Evolutionary conservation across 306 rosid genomes (phyloP), one percentile per base, ranked within the genome.

Genomic region (Sesbania bispinosa): DNA sequence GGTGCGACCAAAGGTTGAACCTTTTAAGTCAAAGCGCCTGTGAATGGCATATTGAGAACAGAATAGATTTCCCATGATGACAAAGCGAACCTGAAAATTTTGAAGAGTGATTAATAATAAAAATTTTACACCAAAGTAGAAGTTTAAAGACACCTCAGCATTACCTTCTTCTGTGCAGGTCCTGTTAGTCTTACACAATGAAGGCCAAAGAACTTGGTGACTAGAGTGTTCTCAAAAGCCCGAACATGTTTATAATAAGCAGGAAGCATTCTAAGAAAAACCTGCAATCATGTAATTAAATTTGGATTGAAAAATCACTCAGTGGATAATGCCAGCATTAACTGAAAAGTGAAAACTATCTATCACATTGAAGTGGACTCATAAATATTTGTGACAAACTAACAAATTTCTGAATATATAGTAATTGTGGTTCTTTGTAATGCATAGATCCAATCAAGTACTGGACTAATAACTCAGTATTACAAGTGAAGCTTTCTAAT

Each of bases 31-130:
- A 30, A 91, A 94, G 52, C 99, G 88, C 73, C 88, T 74, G 10
- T 94, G 99, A 70, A 94, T 91, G 52, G 69, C 48, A 51, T 77
- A 75, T 59, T 88, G 85, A 1, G 99, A 82, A 77, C 97, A 89
- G 65, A 94, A 94, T 42, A 94, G 82, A 69, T 94, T 94, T 76
- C 97, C 96, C 99, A 94, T 94, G 53, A 94, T 91, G 77, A 94
- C 93, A 75, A 94, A 94, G 9, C 99, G 89, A 63, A 94, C 98
- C 98, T 94, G 85, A 47, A 77, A 62, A 67, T 26, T 9, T 59
- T 47, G 14, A 76, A 67, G 43, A 27, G 27, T 16, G 63, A 27
- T 46, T 39, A 67, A 72, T 64, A 14, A 39, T 51, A 64, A 67
- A 46, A 11, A 3, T 46, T 53, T 29, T 39, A 52, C 8, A 47